phyloP scores from a whole-genome alignment of 768 basidiomycete genomes.

The Lactarius quietus region DNA sequence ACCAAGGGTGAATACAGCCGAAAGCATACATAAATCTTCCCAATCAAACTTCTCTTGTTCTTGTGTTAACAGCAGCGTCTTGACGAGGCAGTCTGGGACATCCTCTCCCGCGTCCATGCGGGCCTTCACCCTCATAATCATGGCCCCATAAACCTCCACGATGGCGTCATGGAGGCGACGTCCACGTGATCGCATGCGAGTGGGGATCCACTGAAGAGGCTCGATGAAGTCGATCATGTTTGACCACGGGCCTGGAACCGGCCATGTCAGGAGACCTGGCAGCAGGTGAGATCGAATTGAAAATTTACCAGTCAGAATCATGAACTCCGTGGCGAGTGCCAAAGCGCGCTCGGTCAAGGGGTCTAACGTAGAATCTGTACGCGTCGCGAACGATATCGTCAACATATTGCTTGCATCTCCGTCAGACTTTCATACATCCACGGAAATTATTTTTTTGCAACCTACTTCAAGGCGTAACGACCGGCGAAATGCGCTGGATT shows the following conservation, averaged over 20 bases:
- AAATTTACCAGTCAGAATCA: slow-evolving; percentile 33
- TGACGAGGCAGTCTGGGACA: slow-evolving; percentile 37
- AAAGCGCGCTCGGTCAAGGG: slow-evolving; percentile 39
- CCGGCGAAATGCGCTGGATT: slow-evolving; percentile 41
- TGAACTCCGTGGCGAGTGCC: slow-evolving; percentile 42
- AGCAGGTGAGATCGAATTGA: not conserved
- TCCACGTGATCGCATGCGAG: slow-evolving; percentile 37
- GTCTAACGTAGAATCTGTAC: slow-evolving; percentile 39
- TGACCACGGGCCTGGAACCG: slow-evolving; percentile 38
- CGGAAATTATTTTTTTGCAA: not conserved
- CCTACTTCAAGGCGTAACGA: slow-evolving; percentile 33
- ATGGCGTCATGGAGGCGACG: slow-evolving; percentile 38
- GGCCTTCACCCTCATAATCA: slow-evolving; percentile 32
- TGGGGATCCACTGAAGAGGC: slow-evolving; percentile 41
- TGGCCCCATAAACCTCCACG: slow-evolving; percentile 34
- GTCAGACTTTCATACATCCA: slow-evolving; percentile 6
- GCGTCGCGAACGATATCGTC: slow-evolving; percentile 41
- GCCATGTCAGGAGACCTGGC: not conserved
- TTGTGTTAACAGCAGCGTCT: slow-evolving; percentile 32
- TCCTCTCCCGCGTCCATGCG: slow-evolving; percentile 33
- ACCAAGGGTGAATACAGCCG: slow-evolving; percentile 35
- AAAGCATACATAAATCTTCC: slow-evolving; percentile 36
- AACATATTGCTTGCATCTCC: slow-evolving; percentile 42
- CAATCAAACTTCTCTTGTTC: slow-evolving; percentile 33
- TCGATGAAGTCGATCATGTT: slow-evolving; percentile 46